phyloP scores from a whole-genome alignment of 192 early-diverging fungal genomes.

The Coemansia sp. region DNA sequence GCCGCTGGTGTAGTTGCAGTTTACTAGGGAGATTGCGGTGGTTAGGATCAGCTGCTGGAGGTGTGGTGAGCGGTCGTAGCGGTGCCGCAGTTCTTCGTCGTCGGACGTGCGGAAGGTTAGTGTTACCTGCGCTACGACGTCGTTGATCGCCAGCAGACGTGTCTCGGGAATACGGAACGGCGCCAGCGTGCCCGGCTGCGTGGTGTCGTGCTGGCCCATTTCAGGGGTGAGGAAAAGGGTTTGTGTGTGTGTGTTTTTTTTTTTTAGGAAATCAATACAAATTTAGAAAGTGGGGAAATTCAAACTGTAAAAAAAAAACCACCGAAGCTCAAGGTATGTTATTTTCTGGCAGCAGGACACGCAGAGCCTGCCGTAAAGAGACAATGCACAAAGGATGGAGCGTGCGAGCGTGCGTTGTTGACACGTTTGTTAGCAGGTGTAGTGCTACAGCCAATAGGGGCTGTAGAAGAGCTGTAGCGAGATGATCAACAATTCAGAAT shows the following conservation, averaged over 20 bases:
- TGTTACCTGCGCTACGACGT: slow-evolving; percentile 46
- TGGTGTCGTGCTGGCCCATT: background rate
- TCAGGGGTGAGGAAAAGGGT: no score
- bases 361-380: no score
- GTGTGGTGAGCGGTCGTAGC: slow-evolving; percentile 24
- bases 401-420: no score
- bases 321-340: background rate
- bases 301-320: background rate
- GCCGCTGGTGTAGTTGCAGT: slow-evolving; percentile 46
- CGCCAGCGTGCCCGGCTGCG: slow-evolving; percentile 13
- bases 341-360: background rate
- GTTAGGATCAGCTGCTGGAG: slow-evolving; percentile 45
- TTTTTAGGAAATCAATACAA: background rate
- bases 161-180: slow-evolving; percentile 49
- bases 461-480: no score
- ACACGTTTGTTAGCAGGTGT: no score
- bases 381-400: no score
- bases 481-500: no score
- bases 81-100: slow-evolving; percentile 44
- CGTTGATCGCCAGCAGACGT: slow-evolving; percentile 38
- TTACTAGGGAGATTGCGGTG: slow-evolving; percentile 42
- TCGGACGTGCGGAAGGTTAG: slow-evolving; percentile 43
- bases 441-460: no score
- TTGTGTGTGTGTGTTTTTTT: background rate
- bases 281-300: background rate